A percentile compares a stretch with the other conserved stretches of the same genome.
Evolutionary conservation across 2,329 filamentous ascomycete species (phyloP).

Genomic region (Aspergillus arachidicola): DNA sequence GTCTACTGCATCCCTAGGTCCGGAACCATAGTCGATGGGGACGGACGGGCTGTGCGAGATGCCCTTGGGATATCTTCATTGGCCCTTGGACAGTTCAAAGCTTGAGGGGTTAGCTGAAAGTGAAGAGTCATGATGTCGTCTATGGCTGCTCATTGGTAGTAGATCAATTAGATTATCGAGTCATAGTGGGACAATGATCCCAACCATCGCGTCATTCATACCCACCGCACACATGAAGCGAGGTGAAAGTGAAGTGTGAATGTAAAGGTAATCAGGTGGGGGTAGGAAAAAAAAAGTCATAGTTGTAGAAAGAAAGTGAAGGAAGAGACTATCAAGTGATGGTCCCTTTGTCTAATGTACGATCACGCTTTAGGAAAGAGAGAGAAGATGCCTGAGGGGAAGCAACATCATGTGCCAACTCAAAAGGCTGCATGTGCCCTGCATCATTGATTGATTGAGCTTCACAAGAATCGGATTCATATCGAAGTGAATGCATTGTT

Average conservation of each 20-base stretch:
- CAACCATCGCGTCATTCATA: slow-evolving; percentile 12
- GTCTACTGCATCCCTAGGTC: slow-evolving; percentile 2
- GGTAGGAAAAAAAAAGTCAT: too few species aligned
- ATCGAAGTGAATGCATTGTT: background rate
- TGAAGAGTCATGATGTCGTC: slow-evolving; percentile 13
- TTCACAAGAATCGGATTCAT: background rate
- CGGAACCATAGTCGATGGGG: slow-evolving; percentile 11
- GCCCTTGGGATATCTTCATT: slow-evolving; percentile 15
- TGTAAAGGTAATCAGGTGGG: too few species aligned
- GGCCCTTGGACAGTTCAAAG: slow-evolving; percentile 18
- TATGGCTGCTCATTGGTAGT: slow-evolving; percentile 23
- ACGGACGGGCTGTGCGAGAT: slow-evolving; percentile 11
- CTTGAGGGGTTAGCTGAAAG: slow-evolving; percentile 18
- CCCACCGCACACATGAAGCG: background rate
- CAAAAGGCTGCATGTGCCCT: slow-evolving; percentile 20
- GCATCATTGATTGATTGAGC: background rate
- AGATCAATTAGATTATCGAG: slow-evolving; percentile 3
- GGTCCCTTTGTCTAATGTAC: slow-evolving; percentile 19
- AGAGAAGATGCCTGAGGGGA: background rate
- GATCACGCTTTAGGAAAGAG: slow-evolving; percentile 21
- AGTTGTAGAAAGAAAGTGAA: too few species aligned
- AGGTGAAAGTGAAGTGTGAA: background rate
- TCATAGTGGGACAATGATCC: slow-evolving; percentile 13
- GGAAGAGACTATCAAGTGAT: background rate
- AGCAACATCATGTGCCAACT: slow-evolving; percentile 19